Evolutionary conservation across 352 stramenopile species (phyloP), one percentile per base, ranked within the genome.

Genomic region (Globisporangium polare): DNA sequence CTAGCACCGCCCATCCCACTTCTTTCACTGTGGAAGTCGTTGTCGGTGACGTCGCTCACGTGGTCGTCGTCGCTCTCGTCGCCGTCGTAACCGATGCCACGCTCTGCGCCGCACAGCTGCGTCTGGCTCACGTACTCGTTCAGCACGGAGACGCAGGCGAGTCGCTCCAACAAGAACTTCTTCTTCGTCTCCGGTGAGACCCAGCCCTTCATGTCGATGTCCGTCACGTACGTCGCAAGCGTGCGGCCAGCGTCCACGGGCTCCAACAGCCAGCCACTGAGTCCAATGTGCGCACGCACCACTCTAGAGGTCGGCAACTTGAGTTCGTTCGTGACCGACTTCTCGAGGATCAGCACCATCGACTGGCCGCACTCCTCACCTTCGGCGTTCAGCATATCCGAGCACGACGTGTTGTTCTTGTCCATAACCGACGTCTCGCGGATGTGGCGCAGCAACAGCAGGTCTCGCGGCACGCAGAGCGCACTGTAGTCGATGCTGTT

Each of bases 231-330:
- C 9, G 82, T 94, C 26, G 72, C 75, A 20, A 88, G 60, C 31
- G 85, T 94, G 47, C 72, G 72, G 13, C 63, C 71, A 6, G 67
- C 77, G 55, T 89, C 79, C 24, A 92, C 72, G 0, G 85, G 85
- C 51, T 94, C 82, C 2, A 94, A 66, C 35, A 90, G 60, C 85
- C 85, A 94, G 22, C 85, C 85, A 46, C 82, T 90, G 17, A 92
- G 58, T 2, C 74, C 77, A 9, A 91, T 65, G 35, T 89, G 73
- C 0, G 78, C 78, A 22, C 85, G 85, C 56, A 92, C 77, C 20
- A 73, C 69, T 8, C 68, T 71, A 2, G 60, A 46, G 1, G 58
- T 35, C 8, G 71, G 58, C 3, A 78, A 75, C 61, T 92, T 92
- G 8, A 91, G 74, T 49, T 92, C 85, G 55, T 83, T 94, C 15